phyloP scores from a whole-genome alignment of 805 yeast species.

The Myxozyma udenii region DNA sequence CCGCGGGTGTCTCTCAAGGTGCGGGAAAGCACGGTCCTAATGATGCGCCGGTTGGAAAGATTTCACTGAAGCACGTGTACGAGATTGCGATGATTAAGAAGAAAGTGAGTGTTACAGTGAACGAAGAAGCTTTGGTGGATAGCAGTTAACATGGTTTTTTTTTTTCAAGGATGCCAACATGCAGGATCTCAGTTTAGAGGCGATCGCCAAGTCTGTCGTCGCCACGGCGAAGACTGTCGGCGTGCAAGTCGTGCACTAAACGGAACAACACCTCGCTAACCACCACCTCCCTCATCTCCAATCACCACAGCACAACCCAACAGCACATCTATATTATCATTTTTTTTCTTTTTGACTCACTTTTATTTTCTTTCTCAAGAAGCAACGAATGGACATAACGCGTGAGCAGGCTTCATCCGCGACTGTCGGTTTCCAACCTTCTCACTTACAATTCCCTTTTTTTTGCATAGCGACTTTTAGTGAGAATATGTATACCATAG shows the following conservation, averaged over 20 bases:
- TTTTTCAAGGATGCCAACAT: slow-evolving; percentile 61
- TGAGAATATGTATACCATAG: too few species aligned
- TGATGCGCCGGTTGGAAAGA: slow-evolving; percentile 52
- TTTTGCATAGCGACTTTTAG: too few species aligned
- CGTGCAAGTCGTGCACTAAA: slow-evolving; percentile 67
- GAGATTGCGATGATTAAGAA: slow-evolving; percentile 94
- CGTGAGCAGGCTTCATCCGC: too few species aligned
- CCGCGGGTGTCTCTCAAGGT: slow-evolving; percentile 79
- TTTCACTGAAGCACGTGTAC: slow-evolving; percentile 82
- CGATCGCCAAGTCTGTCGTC: slow-evolving; percentile 75
- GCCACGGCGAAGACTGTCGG: slow-evolving; percentile 92
- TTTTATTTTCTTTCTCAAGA: too few species aligned
- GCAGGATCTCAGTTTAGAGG: slow-evolving; percentile 62
- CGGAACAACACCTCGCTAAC: too few species aligned
- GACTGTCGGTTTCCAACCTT: too few species aligned
- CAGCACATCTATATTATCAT: neutral
- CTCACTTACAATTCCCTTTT: too few species aligned
- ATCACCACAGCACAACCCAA: too few species aligned
- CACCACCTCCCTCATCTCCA: too few species aligned
- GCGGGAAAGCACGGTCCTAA: slow-evolving; percentile 53
- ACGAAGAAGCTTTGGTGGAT: slow-evolving; percentile 29
- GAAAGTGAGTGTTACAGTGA: slow-evolving; percentile 35
- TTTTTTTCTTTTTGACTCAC: neutral
- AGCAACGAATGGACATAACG: too few species aligned
- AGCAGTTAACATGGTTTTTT: neutral